Percentiles rank a stretch among this genome's conserved stretches.
These are phyloP conservation scores for Naganishia onofrii DNA, from an alignment of 768 basidiomycete genomes.

Conservation along the genomic window DNA sequence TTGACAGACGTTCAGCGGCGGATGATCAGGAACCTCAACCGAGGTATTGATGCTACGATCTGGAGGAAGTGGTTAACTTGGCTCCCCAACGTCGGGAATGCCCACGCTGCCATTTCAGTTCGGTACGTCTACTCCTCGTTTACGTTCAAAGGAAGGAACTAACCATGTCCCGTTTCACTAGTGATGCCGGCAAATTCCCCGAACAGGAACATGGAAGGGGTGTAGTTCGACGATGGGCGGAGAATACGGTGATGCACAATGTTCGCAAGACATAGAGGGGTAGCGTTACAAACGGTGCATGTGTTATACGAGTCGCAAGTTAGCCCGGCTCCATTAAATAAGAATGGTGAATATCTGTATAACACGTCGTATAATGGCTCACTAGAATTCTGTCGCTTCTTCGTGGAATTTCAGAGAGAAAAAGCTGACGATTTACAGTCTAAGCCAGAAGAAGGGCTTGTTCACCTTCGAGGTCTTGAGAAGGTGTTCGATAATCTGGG, in stretches of 20 bases:
- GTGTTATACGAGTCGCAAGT: no score
- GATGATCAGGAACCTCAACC: conserved; percentile 41
- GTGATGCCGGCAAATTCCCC: conserved; percentile 40
- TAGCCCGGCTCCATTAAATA: no score
- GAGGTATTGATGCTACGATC: conserved; percentile 26
- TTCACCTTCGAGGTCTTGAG: no score
- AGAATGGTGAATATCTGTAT: no score
- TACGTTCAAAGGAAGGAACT: neutral
- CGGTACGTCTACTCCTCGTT: conserved; percentile 33
- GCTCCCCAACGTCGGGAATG: conserved; percentile 43
- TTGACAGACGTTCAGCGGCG: conserved; percentile 37
- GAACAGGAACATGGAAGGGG: conserved; percentile 39
- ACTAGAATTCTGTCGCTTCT: no score
- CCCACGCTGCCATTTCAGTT: conserved; percentile 43
- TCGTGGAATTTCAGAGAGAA: no score
- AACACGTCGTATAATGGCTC: no score
- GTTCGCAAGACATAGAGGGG: neutral
- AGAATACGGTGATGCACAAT: conserved; percentile 18
- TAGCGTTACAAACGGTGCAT: no score
- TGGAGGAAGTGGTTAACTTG: conserved; percentile 40
- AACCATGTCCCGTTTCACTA: conserved; percentile 16
- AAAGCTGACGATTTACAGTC: no score
- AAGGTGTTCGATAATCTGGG: no score
- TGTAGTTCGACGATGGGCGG: conserved; percentile 39
- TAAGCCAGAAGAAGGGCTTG: no score